Base-by-base conservation (phyloP, 2,329 filamentous ascomycete species). In the Microdochium trichocladiopsis region DNA sequence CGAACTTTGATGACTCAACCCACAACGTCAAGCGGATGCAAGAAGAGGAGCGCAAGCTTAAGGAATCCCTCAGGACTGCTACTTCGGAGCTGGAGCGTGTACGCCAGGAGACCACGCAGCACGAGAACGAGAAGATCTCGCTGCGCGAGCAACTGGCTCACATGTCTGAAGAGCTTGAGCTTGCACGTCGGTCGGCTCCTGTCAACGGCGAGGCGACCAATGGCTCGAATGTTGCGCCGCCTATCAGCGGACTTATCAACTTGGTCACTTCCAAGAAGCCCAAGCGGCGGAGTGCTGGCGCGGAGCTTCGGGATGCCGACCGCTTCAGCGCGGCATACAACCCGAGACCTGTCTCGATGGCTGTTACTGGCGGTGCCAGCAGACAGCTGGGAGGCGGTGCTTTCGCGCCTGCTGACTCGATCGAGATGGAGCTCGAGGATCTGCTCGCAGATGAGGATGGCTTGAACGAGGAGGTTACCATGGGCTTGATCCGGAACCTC, bases 211-310 rank as follows among this genome's bases (percentile, higher is more conserved):
- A 90, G 47, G 63, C 84, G 51, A 69, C 75, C 51, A 91, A 90
- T 62, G 89, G 90, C 52, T 74, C 78, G 49, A 66, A 70, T 50
- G 68, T 73, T 18, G 75, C 82, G 49, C 72, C 82, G 41, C 76
- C 80, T 51, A 74, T 80, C 25, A 88, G 79, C 65, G 92, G 91
- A 43, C 82, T 99, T 56, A 96, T 99, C 79, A 99, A 97, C 69
- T 79, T 99, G 31, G 94, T 99, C 24, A 89, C 93, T 2, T 93
- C 90, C 49, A 97, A 97, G 83, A 96, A 96, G 74, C 90, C 92
- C 43, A 96, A 97, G 78, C 82, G 94, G 64, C 83, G 94, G 59
- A 97, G 93, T 68, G 92, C 90, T 53, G 93, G 91, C 48, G 87
- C 88, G 18, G 92, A 96, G 69, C 84, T 84, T 54, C 87, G 90